A percentile compares a stretch with the other conserved stretches of the same genome.
These are phyloP conservation scores for Lasiosphaeria ovina DNA, from an alignment of 495 filamentous ascomycete species.

Conservation along the genomic window DNA sequence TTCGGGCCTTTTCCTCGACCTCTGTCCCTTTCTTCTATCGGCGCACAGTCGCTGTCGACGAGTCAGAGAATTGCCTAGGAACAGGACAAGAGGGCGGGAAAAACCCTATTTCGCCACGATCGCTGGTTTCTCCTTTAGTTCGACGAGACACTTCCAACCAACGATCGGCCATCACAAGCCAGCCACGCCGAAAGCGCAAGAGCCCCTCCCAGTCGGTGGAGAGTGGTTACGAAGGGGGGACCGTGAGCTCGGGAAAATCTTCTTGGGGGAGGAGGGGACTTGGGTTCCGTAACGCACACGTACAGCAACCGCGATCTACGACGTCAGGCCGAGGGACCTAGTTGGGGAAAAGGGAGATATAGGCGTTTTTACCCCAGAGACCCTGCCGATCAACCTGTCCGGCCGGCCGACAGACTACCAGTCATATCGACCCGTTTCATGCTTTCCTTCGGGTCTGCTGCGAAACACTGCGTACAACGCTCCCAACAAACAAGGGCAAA, in stretches of 20 bases:
- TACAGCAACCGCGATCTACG: not conserved
- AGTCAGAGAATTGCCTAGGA: not conserved
- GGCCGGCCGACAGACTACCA: too few relatives aligned
- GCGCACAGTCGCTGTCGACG: not conserved
- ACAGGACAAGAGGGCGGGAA: not conserved
- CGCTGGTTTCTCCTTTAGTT: not conserved
- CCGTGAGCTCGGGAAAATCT: slow-evolving; percentile 3
- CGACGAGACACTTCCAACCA: not conserved
- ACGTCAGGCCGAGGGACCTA: not conserved
- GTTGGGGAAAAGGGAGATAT: not conserved
- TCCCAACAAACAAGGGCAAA: too few relatives aligned
- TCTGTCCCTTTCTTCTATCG: too few relatives aligned
- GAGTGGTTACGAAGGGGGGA: not conserved
- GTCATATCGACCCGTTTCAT: too few relatives aligned
- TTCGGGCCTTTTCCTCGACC: too few relatives aligned
- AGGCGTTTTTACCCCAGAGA: not conserved
- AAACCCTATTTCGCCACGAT: not conserved
- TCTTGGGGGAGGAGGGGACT: not conserved
- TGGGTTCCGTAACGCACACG: not conserved
- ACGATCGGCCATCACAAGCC: not conserved
- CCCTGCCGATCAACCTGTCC: not conserved
- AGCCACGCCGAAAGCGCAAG: not conserved
- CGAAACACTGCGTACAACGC: too few relatives aligned
- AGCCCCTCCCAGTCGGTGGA: not conserved
- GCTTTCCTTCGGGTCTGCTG: too few relatives aligned